Percentiles rank a stretch among this genome's conserved stretches.
Conservation (phyloP, 441 rosid species). For the Aleurites moluccanus region DNA sequence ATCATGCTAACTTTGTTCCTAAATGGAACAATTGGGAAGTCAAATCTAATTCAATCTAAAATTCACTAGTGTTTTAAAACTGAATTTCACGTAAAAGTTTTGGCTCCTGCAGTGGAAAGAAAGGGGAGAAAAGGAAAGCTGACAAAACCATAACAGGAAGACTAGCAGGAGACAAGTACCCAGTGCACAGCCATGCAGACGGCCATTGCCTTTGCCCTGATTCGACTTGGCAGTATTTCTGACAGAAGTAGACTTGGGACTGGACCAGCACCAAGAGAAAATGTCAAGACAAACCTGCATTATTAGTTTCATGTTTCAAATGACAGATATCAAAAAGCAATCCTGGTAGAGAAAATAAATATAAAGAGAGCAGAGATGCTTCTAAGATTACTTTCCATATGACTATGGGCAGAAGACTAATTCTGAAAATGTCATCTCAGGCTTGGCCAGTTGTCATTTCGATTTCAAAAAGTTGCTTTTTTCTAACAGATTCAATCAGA, state of each 20-base stretch:
- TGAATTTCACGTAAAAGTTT: background rate
- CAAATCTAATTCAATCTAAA: background rate
- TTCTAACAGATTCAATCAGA: constrained; percentile 4
- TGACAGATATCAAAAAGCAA: constrained; percentile 1
- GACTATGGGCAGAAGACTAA: constrained; percentile 1
- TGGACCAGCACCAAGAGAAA: constrained; percentile 58
- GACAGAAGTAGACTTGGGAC: constrained; percentile 56
- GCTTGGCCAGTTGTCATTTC: background rate
- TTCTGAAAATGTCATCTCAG: background rate
- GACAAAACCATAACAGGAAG: background rate
- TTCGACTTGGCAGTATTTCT: constrained; percentile 51
- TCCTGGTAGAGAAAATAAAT: background rate
- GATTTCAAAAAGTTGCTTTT: background rate
- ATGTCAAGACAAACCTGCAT: constrained; percentile 50
- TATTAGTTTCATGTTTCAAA: constrained; percentile 12
- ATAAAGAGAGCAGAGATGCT: constrained; percentile 8
- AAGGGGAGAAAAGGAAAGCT: background rate
- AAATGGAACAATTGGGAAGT: background rate
- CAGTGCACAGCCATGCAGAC: constrained; percentile 54
- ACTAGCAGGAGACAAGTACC: constrained; percentile 36
- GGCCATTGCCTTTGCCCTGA: constrained; percentile 55
- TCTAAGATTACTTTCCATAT: constrained; percentile 17
- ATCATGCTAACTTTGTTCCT: constrained; percentile 4
- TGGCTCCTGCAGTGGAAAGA: background rate
- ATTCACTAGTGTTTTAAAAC: background rate